Base-by-base conservation (phyloP, 2,329 filamentous ascomycete species). In the Corniculantispora saksenae region DNA sequence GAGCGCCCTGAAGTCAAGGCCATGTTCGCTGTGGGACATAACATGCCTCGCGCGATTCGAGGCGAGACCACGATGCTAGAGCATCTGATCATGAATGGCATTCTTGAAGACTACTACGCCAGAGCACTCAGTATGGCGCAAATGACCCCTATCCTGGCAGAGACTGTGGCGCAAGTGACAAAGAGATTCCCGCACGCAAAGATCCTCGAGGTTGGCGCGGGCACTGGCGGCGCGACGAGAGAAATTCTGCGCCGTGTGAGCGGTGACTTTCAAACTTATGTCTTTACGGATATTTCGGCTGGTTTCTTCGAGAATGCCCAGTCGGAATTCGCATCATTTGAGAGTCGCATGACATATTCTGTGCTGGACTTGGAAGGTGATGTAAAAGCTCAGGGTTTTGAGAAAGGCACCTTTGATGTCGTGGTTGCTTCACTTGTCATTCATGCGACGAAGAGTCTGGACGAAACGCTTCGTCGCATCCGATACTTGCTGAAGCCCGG, bases 201-300 rank as follows among this genome's bases (percentile, higher is more conserved):
- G n/a, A n/a, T n/a, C n/a, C n/a, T n/a, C n/a, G n/a, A n/a, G n/a
- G n/a, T n/a, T n/a, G 80, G 80, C 19, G 80, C 78, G 17, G 82
- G 82, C 1, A 81, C 79, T 3, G 81, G 80, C 3, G 76, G 75
- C 17, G 73, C 79, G 0, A 83, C 81, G 0, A 69, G 72, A 9
- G 50, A 40, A 1, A 69, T 83, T 6, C 67, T 1, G 15, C 67
- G 19, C 10, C 6, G 10, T 6, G 32, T 32, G 5, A 5, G 10
- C 5, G 5, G 6, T 32, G 32, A 65, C 3, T 80, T 78, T 54
- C 17, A 48, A 23, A 58, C 73, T 1, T 84, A 83, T 68, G 80
- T 78, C 0, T 84, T 74, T 69, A 83, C 82, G 0, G 81, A 83
- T 63, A 76, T 82, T n/a, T 78, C 77, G 0, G 64, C 73, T 6